A percentile compares a stretch with the other conserved stretches of the same genome.
Evolutionary conservation across 345 rosid genomes (phyloP).

Genomic region (Brassica nigra): DNA sequence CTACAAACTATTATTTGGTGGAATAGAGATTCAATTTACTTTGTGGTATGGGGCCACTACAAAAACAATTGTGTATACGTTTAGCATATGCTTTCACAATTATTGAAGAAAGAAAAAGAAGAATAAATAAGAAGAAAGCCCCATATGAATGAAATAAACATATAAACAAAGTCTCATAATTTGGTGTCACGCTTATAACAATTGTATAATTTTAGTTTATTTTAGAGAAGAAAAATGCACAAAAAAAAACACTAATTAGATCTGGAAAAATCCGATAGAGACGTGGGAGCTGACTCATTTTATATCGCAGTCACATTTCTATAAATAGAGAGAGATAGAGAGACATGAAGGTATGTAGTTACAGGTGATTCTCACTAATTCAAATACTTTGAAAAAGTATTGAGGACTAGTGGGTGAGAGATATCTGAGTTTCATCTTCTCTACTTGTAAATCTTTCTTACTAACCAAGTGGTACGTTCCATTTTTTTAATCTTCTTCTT

Average conservation of each 20-base stretch:
- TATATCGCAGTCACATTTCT: conserved; percentile 4
- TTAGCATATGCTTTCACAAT: background rate
- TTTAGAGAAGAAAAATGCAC: background rate
- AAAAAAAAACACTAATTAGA: background rate
- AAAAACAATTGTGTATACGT: background rate
- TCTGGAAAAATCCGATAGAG: conserved; percentile 5
- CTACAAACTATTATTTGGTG: background rate
- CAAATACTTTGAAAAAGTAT: background rate
- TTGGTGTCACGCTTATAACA: background rate
- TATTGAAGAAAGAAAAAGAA: background rate
- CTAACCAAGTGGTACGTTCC: conserved; percentile 22
- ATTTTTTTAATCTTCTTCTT: background rate
- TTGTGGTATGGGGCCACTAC: background rate
- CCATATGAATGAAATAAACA: background rate
- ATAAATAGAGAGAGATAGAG: conserved; percentile 7
- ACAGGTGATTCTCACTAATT: background rate
- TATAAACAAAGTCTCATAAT: background rate
- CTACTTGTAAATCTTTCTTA: conserved; percentile 5
- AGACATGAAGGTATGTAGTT: conserved; percentile 5
- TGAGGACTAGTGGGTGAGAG: background rate
- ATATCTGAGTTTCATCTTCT: conserved; percentile 19
- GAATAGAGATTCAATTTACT: background rate
- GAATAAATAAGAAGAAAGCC: background rate
- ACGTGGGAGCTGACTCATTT: conserved; percentile 31
- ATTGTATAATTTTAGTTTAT: background rate